Conservation (phyloP, 257 asterid genomes). For the Agastache rugosa region DNA sequence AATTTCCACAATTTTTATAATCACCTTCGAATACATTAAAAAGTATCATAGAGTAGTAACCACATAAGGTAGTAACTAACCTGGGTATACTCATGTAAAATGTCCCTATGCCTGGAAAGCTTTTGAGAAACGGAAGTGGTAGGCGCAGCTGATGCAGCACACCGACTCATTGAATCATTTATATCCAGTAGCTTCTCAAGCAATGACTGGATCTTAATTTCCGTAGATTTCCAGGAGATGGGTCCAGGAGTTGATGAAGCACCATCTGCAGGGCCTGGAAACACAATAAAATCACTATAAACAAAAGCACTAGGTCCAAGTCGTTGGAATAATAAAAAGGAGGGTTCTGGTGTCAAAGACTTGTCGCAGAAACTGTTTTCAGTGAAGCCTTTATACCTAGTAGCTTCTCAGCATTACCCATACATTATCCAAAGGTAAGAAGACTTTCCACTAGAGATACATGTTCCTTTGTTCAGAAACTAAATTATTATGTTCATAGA, state of each 20-base stretch:
- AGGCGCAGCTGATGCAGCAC: conserved; percentile 88
- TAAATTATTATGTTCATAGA: background rate
- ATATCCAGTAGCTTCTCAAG: conserved; percentile 87
- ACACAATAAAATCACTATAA: conserved; percentile 42
- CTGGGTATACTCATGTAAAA: conserved; percentile 90
- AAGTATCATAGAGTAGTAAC: background rate
- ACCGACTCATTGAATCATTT: conserved; percentile 92
- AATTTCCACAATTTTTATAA: background rate
- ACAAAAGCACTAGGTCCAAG: background rate
- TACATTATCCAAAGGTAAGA: conserved; percentile 6
- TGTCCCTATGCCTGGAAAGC: conserved; percentile 90
- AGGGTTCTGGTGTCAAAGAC: conserved; percentile 14
- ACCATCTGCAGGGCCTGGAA: conserved; percentile 67
- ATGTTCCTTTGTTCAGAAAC: background rate
- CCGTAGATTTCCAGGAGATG: conserved; percentile 89
- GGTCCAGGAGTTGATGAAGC: conserved; percentile 80
- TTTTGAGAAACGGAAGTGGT: conserved; percentile 86
- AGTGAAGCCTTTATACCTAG: background rate
- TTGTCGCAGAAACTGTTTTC: background rate
- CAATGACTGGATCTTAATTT: conserved; percentile 90
- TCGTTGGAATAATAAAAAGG: background rate
- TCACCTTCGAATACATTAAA: conserved; percentile 3
- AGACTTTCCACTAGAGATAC: background rate
- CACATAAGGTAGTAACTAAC: conserved; percentile 42
- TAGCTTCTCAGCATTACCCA: background rate